Evolutionary conservation across 176 grass and related monocot genomes (phyloP), one percentile per base, ranked within the genome.

Genomic region (Ananas comosus): DNA sequence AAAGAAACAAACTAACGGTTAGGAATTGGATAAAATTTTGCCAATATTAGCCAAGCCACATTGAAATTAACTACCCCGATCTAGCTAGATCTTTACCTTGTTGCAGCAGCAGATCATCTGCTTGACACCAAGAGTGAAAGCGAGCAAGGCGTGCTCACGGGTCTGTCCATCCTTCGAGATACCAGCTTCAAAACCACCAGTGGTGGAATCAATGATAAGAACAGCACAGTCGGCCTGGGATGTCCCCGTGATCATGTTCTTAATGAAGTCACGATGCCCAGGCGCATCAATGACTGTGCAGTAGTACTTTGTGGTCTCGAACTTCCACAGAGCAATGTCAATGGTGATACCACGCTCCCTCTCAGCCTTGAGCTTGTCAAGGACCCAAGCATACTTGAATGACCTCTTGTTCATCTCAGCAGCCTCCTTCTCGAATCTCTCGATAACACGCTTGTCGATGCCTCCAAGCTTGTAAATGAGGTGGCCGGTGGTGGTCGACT

Each of bases 31-130:
- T 27, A 27, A 27, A 27, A 27, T 27, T 27, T 27, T 27, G 25
- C 25, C 25, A 27, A 27, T 27, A 27, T 27, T 27, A 27, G 25
- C 25, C 25, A 27, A 27, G 25, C 25, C 25, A 27, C 25, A 27
- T 27, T 2, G 1, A 27, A 27, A 27, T 27, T 27, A 27, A 27
- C 1, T 27, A 27, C 25, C n/a, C n/a, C 2, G 25, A 27, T 27
- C 25, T 27, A 27, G 25, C 1, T 27, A 27, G 25, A 27, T 27
- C 25, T 27, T 2, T 27, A 92, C 89, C 89, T 92, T 92, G 89
- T 92, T 92, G 63, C 89, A 92, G 66, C 89, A 92, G 72, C 89
- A 92, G 50, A 92, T 92, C 89, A 92, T 92, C 64, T 88, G 89
- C 65, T 85, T 92, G 25, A 88, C 89, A 63, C 85, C 89, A 67